phyloP scores from a whole-genome alignment of 2,329 filamentous ascomycete genomes.

The Cadophora luteo-olivacea region DNA sequence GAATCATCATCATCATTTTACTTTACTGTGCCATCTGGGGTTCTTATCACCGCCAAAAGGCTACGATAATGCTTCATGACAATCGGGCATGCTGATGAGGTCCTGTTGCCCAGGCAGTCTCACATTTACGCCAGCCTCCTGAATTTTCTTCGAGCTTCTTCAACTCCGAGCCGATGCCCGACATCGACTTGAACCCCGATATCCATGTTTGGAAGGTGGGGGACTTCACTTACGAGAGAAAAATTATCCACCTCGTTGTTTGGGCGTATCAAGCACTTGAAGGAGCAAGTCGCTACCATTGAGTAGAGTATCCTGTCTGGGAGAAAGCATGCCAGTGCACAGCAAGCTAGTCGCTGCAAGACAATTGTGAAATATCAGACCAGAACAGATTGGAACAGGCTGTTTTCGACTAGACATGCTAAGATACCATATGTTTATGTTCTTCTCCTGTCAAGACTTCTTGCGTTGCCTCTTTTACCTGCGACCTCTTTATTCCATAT shows the following conservation, averaged over 20 bases:
- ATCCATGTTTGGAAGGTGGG: background rate
- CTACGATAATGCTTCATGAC: background rate
- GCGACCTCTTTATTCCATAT: too few species aligned
- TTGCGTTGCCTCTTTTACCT: too few species aligned
- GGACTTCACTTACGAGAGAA: background rate
- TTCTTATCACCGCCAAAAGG: background rate
- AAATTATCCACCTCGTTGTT: background rate
- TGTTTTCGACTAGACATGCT: too few species aligned
- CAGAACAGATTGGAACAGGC: too few species aligned
- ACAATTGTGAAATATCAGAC: too few species aligned
- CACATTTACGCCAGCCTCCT: background rate
- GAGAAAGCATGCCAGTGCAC: background rate
- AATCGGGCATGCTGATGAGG: background rate
- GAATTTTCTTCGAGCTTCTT: background rate
- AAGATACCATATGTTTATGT: too few species aligned
- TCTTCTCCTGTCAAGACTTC: too few species aligned
- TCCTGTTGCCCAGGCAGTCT: background rate
- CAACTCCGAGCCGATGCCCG: conserved; percentile 6
- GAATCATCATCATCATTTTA: conserved; percentile 7
- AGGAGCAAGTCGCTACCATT: too few species aligned
- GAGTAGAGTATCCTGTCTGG: background rate
- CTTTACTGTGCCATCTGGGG: background rate
- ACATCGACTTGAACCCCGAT: background rate
- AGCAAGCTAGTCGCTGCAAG: background rate
- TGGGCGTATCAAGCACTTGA: background rate